Percentiles rank a stretch among this genome's conserved stretches.
phyloP scores from a whole-genome alignment of 768 basidiomycete species.

The Gyrodon lividus region DNA sequence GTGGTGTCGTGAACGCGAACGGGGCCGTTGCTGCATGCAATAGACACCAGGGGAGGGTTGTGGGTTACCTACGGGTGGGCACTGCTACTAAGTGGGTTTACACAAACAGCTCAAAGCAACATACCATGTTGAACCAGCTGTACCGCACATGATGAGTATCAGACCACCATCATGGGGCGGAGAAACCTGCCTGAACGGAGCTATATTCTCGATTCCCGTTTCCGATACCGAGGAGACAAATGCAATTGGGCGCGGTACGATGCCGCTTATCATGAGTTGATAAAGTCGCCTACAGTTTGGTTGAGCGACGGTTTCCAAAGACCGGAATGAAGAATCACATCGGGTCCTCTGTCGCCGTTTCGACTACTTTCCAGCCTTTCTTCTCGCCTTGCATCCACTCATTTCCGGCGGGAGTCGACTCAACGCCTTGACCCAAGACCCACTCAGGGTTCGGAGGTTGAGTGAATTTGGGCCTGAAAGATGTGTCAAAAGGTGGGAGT shows the following conservation, averaged over 20 bases:
- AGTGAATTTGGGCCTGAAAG: slow-evolving; percentile 20
- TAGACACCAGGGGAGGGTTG: slow-evolving; percentile 37
- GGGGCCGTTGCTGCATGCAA: slow-evolving; percentile 25
- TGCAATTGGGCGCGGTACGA: slow-evolving; percentile 41
- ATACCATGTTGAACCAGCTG: slow-evolving; percentile 30
- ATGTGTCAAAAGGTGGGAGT: slow-evolving; percentile 22
- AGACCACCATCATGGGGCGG: neutral
- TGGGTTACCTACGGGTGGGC: slow-evolving; percentile 13
- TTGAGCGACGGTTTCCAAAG: neutral
- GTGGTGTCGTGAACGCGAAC: slow-evolving; percentile 41
- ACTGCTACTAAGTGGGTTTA: neutral
- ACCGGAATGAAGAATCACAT: slow-evolving; percentile 13
- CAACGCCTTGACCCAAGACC: slow-evolving; percentile 28
- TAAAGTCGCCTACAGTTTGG: slow-evolving; percentile 26
- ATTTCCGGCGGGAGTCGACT: slow-evolving; percentile 22
- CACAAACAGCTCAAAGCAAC: neutral
- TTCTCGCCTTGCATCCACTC: slow-evolving; percentile 35
- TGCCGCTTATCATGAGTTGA: slow-evolving; percentile 34
- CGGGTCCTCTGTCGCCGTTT: slow-evolving; percentile 26
- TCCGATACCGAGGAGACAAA: slow-evolving; percentile 37
- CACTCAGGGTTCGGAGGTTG: slow-evolving; percentile 31
- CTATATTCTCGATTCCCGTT: slow-evolving; percentile 35
- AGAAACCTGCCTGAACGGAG: slow-evolving; percentile 34
- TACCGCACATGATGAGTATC: neutral
- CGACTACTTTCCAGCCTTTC: slow-evolving; percentile 34